phyloP scores from a whole-genome alignment of 2,329 filamentous ascomycete species.

The Alternaria brassicae region DNA sequence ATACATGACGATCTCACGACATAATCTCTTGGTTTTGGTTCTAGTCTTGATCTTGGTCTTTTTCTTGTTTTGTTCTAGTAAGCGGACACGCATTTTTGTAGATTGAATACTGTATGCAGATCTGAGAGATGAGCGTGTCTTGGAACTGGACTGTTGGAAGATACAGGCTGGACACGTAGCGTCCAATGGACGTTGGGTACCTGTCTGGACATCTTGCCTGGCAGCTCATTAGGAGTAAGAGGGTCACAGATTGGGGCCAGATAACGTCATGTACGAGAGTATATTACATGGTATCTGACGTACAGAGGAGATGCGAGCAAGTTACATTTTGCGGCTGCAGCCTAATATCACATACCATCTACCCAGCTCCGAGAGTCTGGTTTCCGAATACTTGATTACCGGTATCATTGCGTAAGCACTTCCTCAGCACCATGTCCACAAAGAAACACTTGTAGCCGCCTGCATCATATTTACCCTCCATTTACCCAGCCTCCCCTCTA shows the following conservation, averaged over 20 bases:
- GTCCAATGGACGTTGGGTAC: not conserved
- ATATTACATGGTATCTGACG: not conserved
- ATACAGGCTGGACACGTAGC: not conserved
- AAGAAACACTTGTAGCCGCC: not conserved
- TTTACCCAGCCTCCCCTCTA: not conserved
- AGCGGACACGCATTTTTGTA: constrained; percentile 13
- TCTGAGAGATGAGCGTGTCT: constrained; percentile 3
- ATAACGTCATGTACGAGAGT: not conserved
- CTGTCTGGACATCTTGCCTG: not conserved
- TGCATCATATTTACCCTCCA: not conserved
- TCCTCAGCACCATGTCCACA: not conserved
- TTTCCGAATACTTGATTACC: not conserved
- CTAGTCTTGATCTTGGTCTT: constrained; percentile 1
- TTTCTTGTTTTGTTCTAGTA: constrained; percentile 7
- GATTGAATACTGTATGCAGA: constrained; percentile 13
- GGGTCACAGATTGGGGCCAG: not conserved
- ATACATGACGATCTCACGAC: constrained; percentile 34
- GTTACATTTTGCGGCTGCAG: not conserved
- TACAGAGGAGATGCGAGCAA: not conserved
- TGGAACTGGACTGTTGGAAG: constrained; percentile 15
- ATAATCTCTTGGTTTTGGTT: constrained; percentile 16
- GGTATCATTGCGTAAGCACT: not conserved
- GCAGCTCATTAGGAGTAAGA: constrained; percentile 1
- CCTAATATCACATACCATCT: constrained; percentile 2
- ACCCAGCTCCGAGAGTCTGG: not conserved